phyloP scores from a whole-genome alignment of 768 basidiomycete species.

The Suillus spraguei region DNA sequence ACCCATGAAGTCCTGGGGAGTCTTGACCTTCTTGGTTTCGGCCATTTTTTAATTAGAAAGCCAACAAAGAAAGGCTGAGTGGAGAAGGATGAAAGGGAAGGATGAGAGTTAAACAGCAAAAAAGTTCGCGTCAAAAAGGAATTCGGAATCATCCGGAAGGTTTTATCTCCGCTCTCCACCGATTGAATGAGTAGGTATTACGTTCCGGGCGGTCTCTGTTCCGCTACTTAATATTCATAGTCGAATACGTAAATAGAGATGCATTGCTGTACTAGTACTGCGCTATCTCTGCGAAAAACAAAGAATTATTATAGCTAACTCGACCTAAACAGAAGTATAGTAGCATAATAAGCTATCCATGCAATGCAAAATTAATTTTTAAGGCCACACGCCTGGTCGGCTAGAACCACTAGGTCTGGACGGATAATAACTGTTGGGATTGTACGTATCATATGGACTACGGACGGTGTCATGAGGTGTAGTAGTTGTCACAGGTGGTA shows the following conservation, averaged over 20 bases:
- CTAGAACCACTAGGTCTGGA: conserved; percentile 25
- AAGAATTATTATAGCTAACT: conserved; percentile 16
- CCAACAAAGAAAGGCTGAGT: conserved; percentile 48
- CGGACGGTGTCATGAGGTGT: conserved; percentile 24
- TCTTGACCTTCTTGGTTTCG: conserved; percentile 82
- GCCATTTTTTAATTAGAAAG: conserved; percentile 65
- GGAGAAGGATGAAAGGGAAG: conserved; percentile 46
- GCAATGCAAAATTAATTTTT: conserved; percentile 18
- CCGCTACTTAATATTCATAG: background rate
- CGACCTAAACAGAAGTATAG: conserved; percentile 16
- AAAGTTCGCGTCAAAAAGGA: conserved; percentile 50
- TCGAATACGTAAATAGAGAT: background rate
- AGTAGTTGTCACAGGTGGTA: conserved; percentile 9
- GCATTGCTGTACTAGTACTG: background rate
- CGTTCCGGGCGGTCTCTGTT: conserved; percentile 15
- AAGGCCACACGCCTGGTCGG: conserved; percentile 32
- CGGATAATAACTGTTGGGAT: conserved; percentile 22
- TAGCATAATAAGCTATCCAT: conserved; percentile 6
- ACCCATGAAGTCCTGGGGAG: conserved; percentile 91
- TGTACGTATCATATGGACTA: conserved; percentile 28
- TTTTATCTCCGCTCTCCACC: conserved; percentile 32
- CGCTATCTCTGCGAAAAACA: conserved; percentile 6
- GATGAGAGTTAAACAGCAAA: conserved; percentile 44
- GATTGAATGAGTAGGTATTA: conserved; percentile 13
- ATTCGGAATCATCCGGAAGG: conserved; percentile 35